Evolutionary conservation across 768 basidiomycete genomes (phyloP).

Genomic region (Cystobasidium onofrii): DNA sequence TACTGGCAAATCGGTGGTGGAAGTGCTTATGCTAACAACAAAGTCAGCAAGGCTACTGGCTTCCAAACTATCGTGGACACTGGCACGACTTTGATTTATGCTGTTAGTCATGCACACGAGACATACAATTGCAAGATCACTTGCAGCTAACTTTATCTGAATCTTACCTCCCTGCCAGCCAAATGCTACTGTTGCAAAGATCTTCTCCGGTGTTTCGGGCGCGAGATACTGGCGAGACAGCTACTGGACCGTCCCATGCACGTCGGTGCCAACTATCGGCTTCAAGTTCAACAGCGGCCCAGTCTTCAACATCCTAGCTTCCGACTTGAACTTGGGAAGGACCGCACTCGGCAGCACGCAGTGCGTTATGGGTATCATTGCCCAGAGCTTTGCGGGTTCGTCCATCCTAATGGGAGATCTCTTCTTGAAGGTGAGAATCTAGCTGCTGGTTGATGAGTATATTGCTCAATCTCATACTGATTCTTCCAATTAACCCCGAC

Average conservation of each 20-base stretch:
- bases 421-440: constrained; percentile 25
- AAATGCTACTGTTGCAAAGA: constrained; percentile 26
- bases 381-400: constrained; percentile 6
- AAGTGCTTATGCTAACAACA: neutral
- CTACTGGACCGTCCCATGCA: constrained; percentile 27
- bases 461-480: too few species aligned
- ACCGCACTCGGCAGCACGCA: neutral
- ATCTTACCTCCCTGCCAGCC: neutral
- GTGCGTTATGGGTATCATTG: constrained; percentile 15
- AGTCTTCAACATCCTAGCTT: neutral
- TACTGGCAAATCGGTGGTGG: constrained; percentile 17
- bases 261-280: constrained; percentile 1
- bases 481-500: neutral
- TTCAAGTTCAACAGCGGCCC: constrained; percentile 14
- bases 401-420: constrained; percentile 16
- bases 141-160: too few species aligned
- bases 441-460: too few species aligned
- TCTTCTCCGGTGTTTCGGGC: constrained; percentile 3
- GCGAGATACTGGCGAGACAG: constrained; percentile 11
- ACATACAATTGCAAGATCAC: neutral
- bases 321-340: constrained; percentile 16
- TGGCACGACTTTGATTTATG: constrained; percentile 28
- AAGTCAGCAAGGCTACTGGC: neutral
- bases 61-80: constrained; percentile 23
- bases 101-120: neutral